Conservation (phyloP, 306 rosid species). For the Fragaria iinumae region DNA sequence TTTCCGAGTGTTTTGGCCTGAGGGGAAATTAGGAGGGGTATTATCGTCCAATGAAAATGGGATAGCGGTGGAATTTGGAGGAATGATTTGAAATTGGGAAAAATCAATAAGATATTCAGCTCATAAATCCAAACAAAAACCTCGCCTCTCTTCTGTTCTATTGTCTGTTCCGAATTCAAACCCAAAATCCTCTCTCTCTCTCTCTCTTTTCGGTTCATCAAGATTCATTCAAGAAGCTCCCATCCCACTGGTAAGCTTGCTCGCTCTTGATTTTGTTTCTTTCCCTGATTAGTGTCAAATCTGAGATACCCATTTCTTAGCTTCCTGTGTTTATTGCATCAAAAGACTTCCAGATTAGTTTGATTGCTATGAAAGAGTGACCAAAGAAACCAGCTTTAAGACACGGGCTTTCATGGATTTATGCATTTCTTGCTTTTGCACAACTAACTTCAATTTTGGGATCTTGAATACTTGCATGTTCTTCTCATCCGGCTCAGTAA, state of each 20-base stretch:
- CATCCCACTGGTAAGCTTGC: background rate
- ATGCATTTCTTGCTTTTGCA: background rate
- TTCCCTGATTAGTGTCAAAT: background rate
- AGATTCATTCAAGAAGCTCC: background rate
- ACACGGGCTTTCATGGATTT: background rate
- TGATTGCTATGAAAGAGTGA: background rate
- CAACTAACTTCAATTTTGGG: background rate
- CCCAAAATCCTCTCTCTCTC: too few species aligned
- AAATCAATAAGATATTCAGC: background rate
- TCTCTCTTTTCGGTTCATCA: too few species aligned
- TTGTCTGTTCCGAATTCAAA: background rate
- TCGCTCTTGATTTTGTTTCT: background rate
- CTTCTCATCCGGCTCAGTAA: background rate
- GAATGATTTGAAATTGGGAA: constrained; percentile 41
- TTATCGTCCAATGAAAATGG: constrained; percentile 8
- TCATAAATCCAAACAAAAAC: too few species aligned
- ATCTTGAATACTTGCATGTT: background rate
- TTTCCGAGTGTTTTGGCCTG: too few species aligned
- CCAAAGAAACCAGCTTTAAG: constrained; percentile 2
- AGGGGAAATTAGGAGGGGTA: too few species aligned
- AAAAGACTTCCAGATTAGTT: background rate
- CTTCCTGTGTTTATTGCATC: background rate
- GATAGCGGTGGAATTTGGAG: constrained; percentile 75
- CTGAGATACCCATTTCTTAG: background rate
- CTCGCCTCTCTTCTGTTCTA: background rate